Conservation (phyloP, 352 stramenopile species). For the Phytophthora hybrid region DNA sequence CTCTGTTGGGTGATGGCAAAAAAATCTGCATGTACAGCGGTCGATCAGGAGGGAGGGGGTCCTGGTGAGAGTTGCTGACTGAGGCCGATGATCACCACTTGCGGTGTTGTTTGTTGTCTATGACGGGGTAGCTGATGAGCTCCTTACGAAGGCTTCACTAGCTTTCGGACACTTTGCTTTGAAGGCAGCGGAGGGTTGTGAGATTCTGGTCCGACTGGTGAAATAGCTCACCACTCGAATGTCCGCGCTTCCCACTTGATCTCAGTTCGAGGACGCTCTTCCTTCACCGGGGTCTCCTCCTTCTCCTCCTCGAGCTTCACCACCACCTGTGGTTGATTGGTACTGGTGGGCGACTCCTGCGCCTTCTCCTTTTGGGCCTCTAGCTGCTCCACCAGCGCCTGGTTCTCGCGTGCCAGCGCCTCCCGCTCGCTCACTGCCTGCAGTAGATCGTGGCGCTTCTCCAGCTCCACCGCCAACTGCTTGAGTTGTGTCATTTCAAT, state of each 20-base stretch:
- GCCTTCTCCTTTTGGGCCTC: conserved; percentile 27
- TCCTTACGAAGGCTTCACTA: conserved; percentile 14
- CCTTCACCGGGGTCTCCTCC: conserved; percentile 6
- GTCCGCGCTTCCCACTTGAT: conserved; percentile 36
- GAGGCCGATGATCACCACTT: conserved; percentile 14
- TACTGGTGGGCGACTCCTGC: conserved; percentile 7
- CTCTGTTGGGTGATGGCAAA: background rate
- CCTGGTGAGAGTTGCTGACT: background rate
- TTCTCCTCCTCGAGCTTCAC: conserved; percentile 7
- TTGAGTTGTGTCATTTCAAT: conserved; percentile 49
- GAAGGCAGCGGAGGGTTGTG: background rate
- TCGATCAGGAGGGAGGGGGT: background rate
- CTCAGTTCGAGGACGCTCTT: conserved; percentile 10
- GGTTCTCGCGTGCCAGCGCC: conserved; percentile 33
- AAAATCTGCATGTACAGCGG: conserved; percentile 1
- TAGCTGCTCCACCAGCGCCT: conserved; percentile 34
- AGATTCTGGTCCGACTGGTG: background rate
- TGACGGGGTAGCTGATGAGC: conserved; percentile 3
- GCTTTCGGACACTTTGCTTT: conserved; percentile 25
- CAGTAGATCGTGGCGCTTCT: conserved; percentile 45
- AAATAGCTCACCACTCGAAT: conserved; percentile 44
- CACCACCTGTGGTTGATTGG: conserved; percentile 11
- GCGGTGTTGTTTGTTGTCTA: conserved; percentile 21
- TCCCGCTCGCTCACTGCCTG: conserved; percentile 35
- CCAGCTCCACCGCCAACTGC: conserved; percentile 41